Conservation (phyloP, 2,329 filamentous ascomycete genomes). For the Chaetomiaceae sp. region DNA sequence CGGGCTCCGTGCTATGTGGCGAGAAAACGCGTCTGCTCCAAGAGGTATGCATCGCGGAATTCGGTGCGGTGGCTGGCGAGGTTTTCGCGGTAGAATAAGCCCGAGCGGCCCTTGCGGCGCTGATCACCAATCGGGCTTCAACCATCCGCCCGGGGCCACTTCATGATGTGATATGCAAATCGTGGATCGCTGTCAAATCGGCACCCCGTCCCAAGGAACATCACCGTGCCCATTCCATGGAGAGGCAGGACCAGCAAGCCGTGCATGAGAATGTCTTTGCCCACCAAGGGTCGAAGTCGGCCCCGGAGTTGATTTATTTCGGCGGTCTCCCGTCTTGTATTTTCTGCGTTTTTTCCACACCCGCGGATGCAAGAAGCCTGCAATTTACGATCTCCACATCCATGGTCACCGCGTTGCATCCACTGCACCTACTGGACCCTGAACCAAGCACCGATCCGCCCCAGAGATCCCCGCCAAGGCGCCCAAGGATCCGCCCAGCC, state of each 20-base stretch:
- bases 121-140: background rate
- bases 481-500: background rate
- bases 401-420: background rate
- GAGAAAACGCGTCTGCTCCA: background rate
- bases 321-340: background rate
- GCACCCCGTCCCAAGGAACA: background rate
- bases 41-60: background rate
- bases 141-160: background rate
- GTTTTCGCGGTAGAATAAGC: background rate
- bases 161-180: background rate
- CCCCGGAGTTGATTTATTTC: constrained; percentile 3
- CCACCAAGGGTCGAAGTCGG: background rate
- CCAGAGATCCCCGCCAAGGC: background rate
- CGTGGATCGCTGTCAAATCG: background rate
- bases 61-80: constrained; percentile 7
- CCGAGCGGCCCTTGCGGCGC: constrained; percentile 8
- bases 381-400: constrained; percentile 8
- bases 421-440: background rate
- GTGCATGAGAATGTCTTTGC: background rate
- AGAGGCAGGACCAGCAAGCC: background rate
- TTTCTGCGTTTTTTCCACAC: background rate
- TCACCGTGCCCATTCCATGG: constrained; percentile 3
- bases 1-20: background rate
- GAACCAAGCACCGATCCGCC: background rate
- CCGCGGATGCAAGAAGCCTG: constrained; percentile 8